Conservation (phyloP, 2,329 filamentous ascomycete genomes). For the Cordyceps pruinosa region DNA sequence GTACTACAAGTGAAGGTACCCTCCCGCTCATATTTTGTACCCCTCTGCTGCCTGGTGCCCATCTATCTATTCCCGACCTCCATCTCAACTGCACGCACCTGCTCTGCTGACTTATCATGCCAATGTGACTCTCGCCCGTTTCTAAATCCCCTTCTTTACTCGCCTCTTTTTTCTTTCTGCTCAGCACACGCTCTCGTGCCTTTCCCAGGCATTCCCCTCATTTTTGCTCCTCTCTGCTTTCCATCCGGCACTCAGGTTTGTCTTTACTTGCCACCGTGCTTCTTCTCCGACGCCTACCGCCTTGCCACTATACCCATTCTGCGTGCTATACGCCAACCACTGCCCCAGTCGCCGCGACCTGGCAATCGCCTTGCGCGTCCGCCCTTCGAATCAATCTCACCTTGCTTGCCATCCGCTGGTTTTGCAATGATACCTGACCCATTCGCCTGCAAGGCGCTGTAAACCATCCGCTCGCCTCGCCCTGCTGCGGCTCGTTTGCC, state of each 20-base stretch:
- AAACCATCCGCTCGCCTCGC: not conserved
- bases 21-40: too few species aligned
- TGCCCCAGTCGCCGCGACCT: not conserved
- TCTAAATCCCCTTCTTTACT: constrained; percentile 1
- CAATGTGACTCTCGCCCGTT: constrained; percentile 8
- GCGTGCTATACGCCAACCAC: constrained; percentile 2
- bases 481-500: not conserved
- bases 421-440: not conserved
- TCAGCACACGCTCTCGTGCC: constrained; percentile 4
- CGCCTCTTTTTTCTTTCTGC: not conserved
- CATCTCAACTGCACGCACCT: not conserved
- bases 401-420: not conserved
- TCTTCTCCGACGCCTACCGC: not conserved
- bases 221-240: not conserved
- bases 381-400: not conserved
- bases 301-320: not conserved
- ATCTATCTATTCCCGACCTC: not conserved
- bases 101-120: constrained; percentile 13
- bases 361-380: not conserved
- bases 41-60: too few species aligned
- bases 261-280: not conserved
- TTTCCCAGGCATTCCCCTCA: constrained; percentile 1
- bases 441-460: constrained; percentile 5
- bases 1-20: not conserved
- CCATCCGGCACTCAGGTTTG: not conserved